These are phyloP conservation scores for Cercospora nicotianae DNA, from an alignment of 2,329 filamentous ascomycete genomes.

Conservation along the genomic window DNA sequence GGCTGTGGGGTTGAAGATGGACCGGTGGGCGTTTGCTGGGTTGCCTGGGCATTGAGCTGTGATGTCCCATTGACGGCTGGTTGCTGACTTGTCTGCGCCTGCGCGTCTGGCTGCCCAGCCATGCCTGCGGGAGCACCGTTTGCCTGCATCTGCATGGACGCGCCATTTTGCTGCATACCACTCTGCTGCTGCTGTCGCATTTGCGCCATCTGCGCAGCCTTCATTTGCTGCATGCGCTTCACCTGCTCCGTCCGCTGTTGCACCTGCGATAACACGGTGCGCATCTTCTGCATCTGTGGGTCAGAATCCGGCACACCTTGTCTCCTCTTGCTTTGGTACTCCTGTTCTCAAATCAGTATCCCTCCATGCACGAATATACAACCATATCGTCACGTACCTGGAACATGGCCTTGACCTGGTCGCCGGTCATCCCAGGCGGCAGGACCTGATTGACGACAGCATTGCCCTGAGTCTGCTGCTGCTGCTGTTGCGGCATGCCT, in stretches of 20 bases:
- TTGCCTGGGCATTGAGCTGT: constrained; percentile 17
- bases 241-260: constrained; percentile 49
- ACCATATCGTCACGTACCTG: constrained; percentile 52
- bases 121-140: constrained; percentile 52
- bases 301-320: constrained; percentile 77
- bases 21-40: constrained; percentile 27
- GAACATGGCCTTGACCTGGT: constrained; percentile 74
- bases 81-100: constrained; percentile 28
- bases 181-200: constrained; percentile 49
- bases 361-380: not conserved
- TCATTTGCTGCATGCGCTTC: constrained; percentile 52
- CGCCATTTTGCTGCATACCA: constrained; percentile 53
- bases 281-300: constrained; percentile 82
- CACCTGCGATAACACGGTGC: constrained; percentile 71
- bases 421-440: constrained; percentile 63
- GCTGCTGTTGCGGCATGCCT: constrained; percentile 30
- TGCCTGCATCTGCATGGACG: constrained; percentile 39
- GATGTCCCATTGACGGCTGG: constrained; percentile 24
- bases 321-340: constrained; percentile 85
- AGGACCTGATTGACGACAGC: constrained; percentile 28
- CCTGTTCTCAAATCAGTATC: constrained; percentile 53
- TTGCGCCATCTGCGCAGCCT: constrained; percentile 43
- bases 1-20: constrained; percentile 25
- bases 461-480: constrained; percentile 25
- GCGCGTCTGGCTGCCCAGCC: constrained; percentile 35